Percentiles rank a stretch among this genome's conserved stretches.
phyloP scores from a whole-genome alignment of 2,329 filamentous ascomycete species.

The Monosporascus sp. region DNA sequence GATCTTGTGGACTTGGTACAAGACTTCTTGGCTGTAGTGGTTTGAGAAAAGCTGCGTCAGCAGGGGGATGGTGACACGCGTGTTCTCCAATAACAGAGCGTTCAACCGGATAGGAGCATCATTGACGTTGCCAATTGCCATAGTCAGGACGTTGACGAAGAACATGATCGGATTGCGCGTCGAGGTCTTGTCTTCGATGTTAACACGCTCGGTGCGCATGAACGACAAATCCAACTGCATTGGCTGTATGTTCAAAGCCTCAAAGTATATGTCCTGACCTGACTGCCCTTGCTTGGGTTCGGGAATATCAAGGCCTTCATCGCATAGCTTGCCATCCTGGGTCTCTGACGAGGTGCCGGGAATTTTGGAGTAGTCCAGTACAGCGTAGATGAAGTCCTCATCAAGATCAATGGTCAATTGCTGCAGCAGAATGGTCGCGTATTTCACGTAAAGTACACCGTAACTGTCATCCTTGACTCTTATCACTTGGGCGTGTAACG shows the following conservation, averaged over 20 bases:
- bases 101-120: slow-evolving; percentile 94
- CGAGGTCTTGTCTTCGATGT: slow-evolving; percentile 89
- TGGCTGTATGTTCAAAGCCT: slow-evolving; percentile 91
- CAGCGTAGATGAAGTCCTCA: slow-evolving; percentile 95
- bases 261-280: slow-evolving; percentile 96
- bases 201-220: slow-evolving; percentile 92
- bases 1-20: slow-evolving; percentile 96
- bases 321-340: slow-evolving; percentile 79
- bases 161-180: slow-evolving; percentile 96
- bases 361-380: slow-evolving; percentile 91
- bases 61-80: slow-evolving; percentile 79
- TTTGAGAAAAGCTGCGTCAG: slow-evolving; percentile 82
- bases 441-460: slow-evolving; percentile 97
- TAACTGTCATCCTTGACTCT: slow-evolving; percentile 98
- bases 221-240: slow-evolving; percentile 98
- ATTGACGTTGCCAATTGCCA: slow-evolving; percentile 99
- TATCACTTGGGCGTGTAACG: slow-evolving; percentile 85
- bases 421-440: slow-evolving; percentile 86
- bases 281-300: slow-evolving; percentile 80
- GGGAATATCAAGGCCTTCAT: slow-evolving; percentile 84
- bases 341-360: slow-evolving; percentile 79
- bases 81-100: slow-evolving; percentile 90
- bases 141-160: slow-evolving; percentile 95
- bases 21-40: slow-evolving; percentile 94
- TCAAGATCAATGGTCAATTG: slow-evolving; percentile 98